A percentile compares a stretch with the other conserved stretches of the same genome.
Conservation (phyloP, 257 asterid genomes). For the Hygrophila difformis region DNA sequence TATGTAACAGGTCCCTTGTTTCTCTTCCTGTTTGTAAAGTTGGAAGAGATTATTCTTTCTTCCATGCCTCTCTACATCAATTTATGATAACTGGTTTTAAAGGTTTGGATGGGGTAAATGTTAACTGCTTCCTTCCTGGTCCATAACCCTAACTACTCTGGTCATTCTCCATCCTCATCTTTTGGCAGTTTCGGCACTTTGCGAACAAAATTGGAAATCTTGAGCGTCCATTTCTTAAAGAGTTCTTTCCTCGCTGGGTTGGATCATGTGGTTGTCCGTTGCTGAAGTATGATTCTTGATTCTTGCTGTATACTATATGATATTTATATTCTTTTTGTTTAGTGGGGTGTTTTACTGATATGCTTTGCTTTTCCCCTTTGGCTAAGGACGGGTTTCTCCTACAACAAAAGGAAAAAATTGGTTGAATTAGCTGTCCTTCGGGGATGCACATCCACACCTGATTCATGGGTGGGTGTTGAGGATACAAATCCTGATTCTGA, state of each 20-base stretch:
- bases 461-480: conserved; percentile 38
- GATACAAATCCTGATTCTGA: conserved; percentile 63
- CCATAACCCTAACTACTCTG: too few relatives aligned
- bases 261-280: conserved; percentile 98
- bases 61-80: too few relatives aligned
- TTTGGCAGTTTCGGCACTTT: conserved; percentile 86
- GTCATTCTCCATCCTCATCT: too few relatives aligned
- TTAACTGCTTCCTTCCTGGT: too few relatives aligned
- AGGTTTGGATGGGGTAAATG: too few relatives aligned
- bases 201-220: conserved; percentile 97
- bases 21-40: too few relatives aligned
- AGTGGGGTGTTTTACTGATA: conserved; percentile 24
- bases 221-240: conserved; percentile 98
- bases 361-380: conserved; percentile 20
- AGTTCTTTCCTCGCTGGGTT: conserved; percentile 99
- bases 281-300: conserved; percentile 57
- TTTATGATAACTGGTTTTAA: too few relatives aligned
- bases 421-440: conserved; percentile 82
- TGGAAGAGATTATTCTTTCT: too few relatives aligned
- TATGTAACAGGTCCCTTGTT: too few relatives aligned
- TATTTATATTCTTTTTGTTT: conserved; percentile 23
- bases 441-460: conserved; percentile 86
- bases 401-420: conserved; percentile 93
- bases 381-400: conserved; percentile 90
- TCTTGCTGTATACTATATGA: too few relatives aligned